A percentile compares a stretch with the other conserved stretches of the same genome.
phyloP scores from a whole-genome alignment of 805 yeast genomes.

The Metschnikowia drakensbergensis region DNA sequence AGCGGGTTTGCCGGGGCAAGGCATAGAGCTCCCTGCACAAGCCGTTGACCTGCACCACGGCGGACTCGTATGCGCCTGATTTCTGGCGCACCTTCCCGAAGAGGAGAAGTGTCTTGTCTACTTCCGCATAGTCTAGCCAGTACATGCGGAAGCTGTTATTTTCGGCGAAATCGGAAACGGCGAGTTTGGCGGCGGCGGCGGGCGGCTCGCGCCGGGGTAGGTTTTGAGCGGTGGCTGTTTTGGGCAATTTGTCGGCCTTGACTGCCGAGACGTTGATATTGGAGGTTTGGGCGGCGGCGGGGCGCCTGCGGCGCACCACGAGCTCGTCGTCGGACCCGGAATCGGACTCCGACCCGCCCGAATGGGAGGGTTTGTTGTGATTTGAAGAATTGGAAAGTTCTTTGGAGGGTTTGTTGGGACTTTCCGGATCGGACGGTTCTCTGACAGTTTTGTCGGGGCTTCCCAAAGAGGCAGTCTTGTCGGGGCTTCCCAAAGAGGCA shows the following conservation, averaged over 20 bases:
- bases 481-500: too few species aligned
- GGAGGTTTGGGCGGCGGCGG: conserved; percentile 43
- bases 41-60: conserved; percentile 71
- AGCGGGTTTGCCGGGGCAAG: conserved; percentile 57
- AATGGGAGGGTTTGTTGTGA: too few species aligned
- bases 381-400: too few species aligned
- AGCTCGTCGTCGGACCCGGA: conserved; percentile 53
- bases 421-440: too few species aligned
- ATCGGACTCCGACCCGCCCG: conserved; percentile 2
- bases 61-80: conserved; percentile 61
- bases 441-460: too few species aligned
- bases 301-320: conserved; percentile 50
- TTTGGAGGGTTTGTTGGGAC: too few species aligned
- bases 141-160: conserved; percentile 61
- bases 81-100: conserved; percentile 75
- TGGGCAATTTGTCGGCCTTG: conserved; percentile 26
- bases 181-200: conserved; percentile 34
- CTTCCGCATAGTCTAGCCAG: conserved; percentile 88
- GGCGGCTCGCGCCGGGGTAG: not conserved
- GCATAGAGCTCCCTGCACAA: conserved; percentile 70
- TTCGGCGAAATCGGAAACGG: conserved; percentile 13
- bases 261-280: conserved; percentile 40
- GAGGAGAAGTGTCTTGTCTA: conserved; percentile 60
- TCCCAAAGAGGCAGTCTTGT: too few species aligned
- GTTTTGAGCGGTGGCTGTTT: conserved; percentile 11